Percentiles rank a stretch among this genome's conserved stretches.
Evolutionary conservation across 306 rosid species (phyloP).

Genomic region (Hylodesmum podocarpum): DNA sequence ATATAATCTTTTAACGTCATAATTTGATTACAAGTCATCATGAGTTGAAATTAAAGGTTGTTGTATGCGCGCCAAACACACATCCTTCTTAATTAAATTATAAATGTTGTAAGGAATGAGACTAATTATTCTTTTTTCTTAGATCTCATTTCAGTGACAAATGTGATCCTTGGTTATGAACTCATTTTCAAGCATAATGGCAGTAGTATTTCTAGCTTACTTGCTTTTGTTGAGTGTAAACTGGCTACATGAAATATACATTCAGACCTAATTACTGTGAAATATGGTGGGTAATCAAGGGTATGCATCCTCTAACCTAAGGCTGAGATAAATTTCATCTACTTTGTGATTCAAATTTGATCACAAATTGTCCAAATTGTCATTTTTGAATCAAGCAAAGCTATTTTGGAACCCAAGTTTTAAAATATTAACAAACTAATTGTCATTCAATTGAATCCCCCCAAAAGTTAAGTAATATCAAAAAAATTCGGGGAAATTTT

Average conservation of each 20-base stretch:
- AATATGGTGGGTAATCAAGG: neutral
- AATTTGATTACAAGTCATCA: neutral
- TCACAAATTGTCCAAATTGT: neutral
- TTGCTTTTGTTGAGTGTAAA: neutral
- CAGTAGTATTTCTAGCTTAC: neutral
- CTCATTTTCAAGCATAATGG: neutral
- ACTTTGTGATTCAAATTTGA: neutral
- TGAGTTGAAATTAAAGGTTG: neutral
- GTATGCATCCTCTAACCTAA: neutral
- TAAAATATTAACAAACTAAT: neutral
- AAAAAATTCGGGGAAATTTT: neutral
- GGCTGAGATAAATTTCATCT: neutral
- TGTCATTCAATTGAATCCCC: neutral
- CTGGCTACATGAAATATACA: neutral
- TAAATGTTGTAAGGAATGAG: neutral
- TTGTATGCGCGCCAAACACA: neutral
- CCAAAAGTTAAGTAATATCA: neutral
- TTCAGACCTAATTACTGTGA: neutral
- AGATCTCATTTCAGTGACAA: neutral
- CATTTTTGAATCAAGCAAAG: neutral
- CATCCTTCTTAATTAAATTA: neutral
- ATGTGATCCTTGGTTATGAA: neutral
- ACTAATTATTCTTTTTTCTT: neutral
- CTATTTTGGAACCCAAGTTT: neutral
- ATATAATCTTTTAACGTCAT: too few relatives aligned